Percentiles rank a stretch among this genome's conserved stretches.
Evolutionary conservation across 2,329 filamentous ascomycete species (phyloP).

Genomic region (Beauveria scarabaeidicola): DNA sequence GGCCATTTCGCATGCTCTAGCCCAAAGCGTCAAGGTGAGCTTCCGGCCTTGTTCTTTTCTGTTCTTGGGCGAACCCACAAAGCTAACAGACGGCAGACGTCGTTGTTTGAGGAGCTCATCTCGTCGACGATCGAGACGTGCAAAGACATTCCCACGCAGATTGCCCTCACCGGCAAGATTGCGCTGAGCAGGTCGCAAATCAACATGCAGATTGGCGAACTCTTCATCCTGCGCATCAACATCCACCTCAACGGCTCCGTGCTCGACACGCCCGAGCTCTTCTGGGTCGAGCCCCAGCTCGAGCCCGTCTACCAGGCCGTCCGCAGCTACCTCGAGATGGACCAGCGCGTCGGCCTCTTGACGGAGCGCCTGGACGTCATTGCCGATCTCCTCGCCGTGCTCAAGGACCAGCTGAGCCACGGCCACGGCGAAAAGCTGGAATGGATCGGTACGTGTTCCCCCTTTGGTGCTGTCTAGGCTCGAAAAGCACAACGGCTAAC

Average conservation of each 20-base stretch:
- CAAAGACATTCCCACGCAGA: slow-evolving; percentile 86
- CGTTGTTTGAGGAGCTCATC: slow-evolving; percentile 90
- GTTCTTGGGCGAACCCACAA: background rate
- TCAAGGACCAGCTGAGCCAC: slow-evolving; percentile 93
- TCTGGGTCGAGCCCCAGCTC: slow-evolving; percentile 96
- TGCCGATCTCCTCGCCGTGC: slow-evolving; percentile 78
- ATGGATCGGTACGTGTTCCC: slow-evolving; percentile 66
- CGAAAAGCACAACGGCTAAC: slow-evolving; percentile 12
- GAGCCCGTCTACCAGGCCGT: slow-evolving; percentile 96
- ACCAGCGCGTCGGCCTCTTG: slow-evolving; percentile 81
- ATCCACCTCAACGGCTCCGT: slow-evolving; percentile 97
- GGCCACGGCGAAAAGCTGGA: slow-evolving; percentile 84
- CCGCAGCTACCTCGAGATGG: slow-evolving; percentile 93
- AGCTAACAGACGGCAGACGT: slow-evolving; percentile 49
- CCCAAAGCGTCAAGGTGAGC: slow-evolving; percentile 82
- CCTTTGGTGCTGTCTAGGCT: background rate
- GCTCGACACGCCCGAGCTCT: slow-evolving; percentile 91
- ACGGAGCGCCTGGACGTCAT: slow-evolving; percentile 89
- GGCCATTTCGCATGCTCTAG: slow-evolving; percentile 88
- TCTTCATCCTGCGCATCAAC: slow-evolving; percentile 95
- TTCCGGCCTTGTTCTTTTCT: background rate
- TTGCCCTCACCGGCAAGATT: slow-evolving; percentile 87
- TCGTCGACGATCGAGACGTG: slow-evolving; percentile 89
- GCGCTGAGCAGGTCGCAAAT: slow-evolving; percentile 81
- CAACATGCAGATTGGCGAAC: slow-evolving; percentile 98